Percentiles rank a stretch among this genome's conserved stretches.
phyloP scores from a whole-genome alignment of 139 green algal genomes.

The Desmodesmus armatus region DNA sequence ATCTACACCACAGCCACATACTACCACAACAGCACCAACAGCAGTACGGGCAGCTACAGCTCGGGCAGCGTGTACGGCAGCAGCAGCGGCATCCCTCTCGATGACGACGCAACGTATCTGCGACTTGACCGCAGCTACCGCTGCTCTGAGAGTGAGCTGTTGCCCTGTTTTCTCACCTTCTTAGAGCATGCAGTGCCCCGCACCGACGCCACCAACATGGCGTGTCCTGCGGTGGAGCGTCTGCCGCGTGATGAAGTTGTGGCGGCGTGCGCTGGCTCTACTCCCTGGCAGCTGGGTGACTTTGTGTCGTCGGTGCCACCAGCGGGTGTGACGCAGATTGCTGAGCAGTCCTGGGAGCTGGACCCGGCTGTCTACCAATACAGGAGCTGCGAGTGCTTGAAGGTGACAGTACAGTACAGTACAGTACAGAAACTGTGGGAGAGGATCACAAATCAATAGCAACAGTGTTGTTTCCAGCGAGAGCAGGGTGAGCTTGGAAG shows the following conservation, averaged over 20 bases:
- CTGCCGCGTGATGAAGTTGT: not conserved
- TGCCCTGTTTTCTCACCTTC: slow-evolving; percentile 43
- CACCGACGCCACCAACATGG: slow-evolving; percentile 9
- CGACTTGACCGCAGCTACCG: not conserved
- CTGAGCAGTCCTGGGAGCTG: not conserved
- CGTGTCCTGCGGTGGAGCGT: not conserved
- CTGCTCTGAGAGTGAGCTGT: not conserved
- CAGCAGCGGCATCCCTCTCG: not conserved
- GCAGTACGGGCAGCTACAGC: not conserved
- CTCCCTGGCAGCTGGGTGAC: not conserved
- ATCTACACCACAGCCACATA: too few relatives aligned
- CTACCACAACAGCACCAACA: too few relatives aligned
- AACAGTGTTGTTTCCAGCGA: too few relatives aligned
- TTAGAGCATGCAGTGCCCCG: not conserved
- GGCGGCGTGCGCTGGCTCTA: not conserved
- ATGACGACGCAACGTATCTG: not conserved
- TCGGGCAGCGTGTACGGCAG: not conserved
- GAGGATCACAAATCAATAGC: too few relatives aligned
- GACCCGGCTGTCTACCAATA: slow-evolving; percentile 29
- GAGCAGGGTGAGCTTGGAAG: too few relatives aligned
- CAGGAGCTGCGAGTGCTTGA: slow-evolving; percentile 7
- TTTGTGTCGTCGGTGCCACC: too few relatives aligned
- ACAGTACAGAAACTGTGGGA: too few relatives aligned
- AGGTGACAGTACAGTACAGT: too few relatives aligned
- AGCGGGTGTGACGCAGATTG: too few relatives aligned